A percentile compares a stretch with the other conserved stretches of the same genome.
These are phyloP conservation scores for Tremellales sp. DNA, from an alignment of 1,284 basidiomycete species.

Conservation along the genomic window DNA sequence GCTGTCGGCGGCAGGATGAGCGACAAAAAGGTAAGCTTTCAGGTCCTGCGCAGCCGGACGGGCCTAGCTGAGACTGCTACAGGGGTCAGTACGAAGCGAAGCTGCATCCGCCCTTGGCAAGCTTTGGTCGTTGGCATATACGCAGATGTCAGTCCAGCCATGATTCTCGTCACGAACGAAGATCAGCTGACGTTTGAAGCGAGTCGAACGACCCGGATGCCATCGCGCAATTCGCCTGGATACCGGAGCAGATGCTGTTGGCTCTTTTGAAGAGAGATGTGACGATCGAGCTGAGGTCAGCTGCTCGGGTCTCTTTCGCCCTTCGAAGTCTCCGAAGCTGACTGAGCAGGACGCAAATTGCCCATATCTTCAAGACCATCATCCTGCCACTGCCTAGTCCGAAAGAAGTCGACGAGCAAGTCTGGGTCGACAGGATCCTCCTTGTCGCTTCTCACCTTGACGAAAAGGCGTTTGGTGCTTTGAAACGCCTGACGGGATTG, in stretches of 20 bases:
- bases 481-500: conserved; percentile 63
- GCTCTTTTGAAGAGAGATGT: conserved; percentile 49
- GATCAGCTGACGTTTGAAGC: conserved; percentile 51
- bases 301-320: too few relatives aligned
- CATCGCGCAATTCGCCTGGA: conserved; percentile 84
- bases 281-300: conserved; percentile 59
- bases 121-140: conserved; percentile 75
- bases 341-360: conserved; percentile 25
- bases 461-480: conserved; percentile 56
- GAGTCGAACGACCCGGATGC: conserved; percentile 73
- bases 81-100: conserved; percentile 75
- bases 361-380: conserved; percentile 57
- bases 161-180: not conserved
- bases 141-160: conserved; percentile 83
- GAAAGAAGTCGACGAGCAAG: conserved; percentile 60
- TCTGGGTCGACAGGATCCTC: conserved; percentile 81
- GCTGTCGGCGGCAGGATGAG: conserved; percentile 66
- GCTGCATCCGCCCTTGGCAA: conserved; percentile 73
- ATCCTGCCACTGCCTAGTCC: conserved; percentile 77
- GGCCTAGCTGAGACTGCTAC: not conserved
- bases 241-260: conserved; percentile 70
- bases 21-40: conserved; percentile 74
- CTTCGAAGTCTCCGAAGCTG: not conserved
- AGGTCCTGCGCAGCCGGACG: not conserved
- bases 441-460: conserved; percentile 69